Conservation (phyloP, 352 stramenopile species). For the Pythium insidiosum region DNA sequence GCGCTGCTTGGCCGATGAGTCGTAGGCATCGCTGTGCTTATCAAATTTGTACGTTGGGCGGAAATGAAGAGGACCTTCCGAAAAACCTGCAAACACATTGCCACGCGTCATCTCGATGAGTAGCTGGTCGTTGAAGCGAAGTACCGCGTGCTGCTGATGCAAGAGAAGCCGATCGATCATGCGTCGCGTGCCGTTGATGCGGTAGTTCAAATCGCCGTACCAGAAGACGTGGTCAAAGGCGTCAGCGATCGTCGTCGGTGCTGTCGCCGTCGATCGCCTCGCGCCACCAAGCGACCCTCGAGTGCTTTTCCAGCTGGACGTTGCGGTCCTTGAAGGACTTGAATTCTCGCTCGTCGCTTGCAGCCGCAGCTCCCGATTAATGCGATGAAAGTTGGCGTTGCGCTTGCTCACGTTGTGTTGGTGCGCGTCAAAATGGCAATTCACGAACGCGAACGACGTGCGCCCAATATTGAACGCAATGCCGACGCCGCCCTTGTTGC, state of each 20-base stretch:
- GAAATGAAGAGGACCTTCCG: conserved; percentile 89
- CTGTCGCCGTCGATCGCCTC: neutral
- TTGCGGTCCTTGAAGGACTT: conserved; percentile 1
- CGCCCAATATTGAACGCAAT: conserved; percentile 74
- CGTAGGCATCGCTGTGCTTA: conserved; percentile 87
- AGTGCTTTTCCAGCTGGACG: conserved; percentile 21
- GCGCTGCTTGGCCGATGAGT: conserved; percentile 92
- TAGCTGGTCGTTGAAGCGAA: conserved; percentile 91
- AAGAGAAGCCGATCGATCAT: conserved; percentile 78
- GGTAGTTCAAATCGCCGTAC: conserved; percentile 94
- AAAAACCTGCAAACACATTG: conserved; percentile 84
- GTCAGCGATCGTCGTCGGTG: conserved; percentile 26
- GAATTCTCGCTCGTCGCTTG: conserved; percentile 2
- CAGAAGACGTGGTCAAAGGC: conserved; percentile 90
- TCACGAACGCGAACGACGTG: conserved; percentile 90
- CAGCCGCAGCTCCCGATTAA: conserved; percentile 67
- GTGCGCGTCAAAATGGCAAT: conserved; percentile 92
- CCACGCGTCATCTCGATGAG: conserved; percentile 66
- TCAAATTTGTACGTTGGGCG: conserved; percentile 96
- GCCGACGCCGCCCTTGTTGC: conserved; percentile 95
- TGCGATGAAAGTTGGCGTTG: conserved; percentile 88
- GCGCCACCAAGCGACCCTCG: no score
- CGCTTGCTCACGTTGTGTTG: conserved; percentile 81
- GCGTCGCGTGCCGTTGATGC: conserved; percentile 86
- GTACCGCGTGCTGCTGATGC: conserved; percentile 60